Evolutionary conservation across 345 rosid species (phyloP).

Genomic region (Lepidium didymum): DNA sequence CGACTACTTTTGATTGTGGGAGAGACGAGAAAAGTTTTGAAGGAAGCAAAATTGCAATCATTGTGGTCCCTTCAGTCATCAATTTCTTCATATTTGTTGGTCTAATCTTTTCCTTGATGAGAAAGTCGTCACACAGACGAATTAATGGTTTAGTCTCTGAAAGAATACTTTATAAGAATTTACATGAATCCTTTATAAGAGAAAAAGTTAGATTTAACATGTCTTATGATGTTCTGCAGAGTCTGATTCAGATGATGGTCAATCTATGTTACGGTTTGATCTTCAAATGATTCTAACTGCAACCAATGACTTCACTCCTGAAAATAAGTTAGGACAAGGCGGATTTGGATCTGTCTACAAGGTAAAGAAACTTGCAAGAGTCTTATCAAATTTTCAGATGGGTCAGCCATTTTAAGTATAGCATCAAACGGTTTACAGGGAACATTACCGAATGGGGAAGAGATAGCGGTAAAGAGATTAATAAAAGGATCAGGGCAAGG

Average conservation of each 20-base stretch:
- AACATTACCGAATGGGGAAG: constrained; percentile 21
- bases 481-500: constrained; percentile 36
- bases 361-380: constrained; percentile 7
- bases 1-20: background rate
- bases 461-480: constrained; percentile 44
- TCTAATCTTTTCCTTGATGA: constrained; percentile 8
- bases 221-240: background rate
- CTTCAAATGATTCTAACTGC: background rate
- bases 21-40: background rate
- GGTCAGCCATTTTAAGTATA: background rate
- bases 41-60: constrained; percentile 14
- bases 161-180: background rate
- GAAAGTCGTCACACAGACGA: background rate
- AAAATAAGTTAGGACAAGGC: constrained; percentile 28
- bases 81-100: background rate
- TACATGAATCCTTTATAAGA: background rate
- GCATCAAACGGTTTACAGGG: constrained; percentile 29
- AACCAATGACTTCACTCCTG: constrained; percentile 6
- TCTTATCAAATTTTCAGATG: background rate
- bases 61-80: constrained; percentile 21
- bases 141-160: constrained; percentile 4
- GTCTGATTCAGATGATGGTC: background rate
- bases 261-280: background rate
- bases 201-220: background rate
- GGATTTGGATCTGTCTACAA: constrained; percentile 34